Base-by-base conservation (phyloP, 441 rosid genomes). In the Iberis amara region DNA sequence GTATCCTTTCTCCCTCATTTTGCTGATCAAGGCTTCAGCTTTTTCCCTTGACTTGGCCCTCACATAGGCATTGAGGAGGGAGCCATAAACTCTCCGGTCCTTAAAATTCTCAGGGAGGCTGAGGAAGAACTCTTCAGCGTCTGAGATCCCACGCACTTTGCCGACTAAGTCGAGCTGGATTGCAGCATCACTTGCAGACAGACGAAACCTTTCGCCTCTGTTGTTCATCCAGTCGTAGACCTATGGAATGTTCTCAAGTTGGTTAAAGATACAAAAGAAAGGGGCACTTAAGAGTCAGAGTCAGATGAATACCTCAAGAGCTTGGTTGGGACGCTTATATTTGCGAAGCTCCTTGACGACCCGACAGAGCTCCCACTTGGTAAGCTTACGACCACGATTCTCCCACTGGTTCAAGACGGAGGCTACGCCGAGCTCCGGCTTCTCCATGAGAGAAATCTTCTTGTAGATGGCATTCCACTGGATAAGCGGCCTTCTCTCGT, bases 171-270 rank as follows among this genome's bases (percentile, higher is more conserved):
- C 98, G 55, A 90, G 68, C 62, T 87, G 90, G 67, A 90, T 85
- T 7, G 98, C 98, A 62, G 92, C 92, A 69, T 87, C 96, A 67
- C 98, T 87, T 2, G 79, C 76, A 57, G 85, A 70, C 61, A 74
- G 36, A 42, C 78, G 80, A 64, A 75, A 90, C 71, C 92, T 79
- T 67, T 82, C 92, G 52, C 57, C 82, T 65, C 79, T 68, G 47
- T 75, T 81, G 68, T 69, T 83, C 92, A 90, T 90, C 98, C 98
- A 90, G 32, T 90, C 95, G 61, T 78, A 85, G 21, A 85, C 92
- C 98, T 86, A 61, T 9, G 36, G 55, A 51, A 26, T 6, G 47
- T 9, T 39, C 35, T 26, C 15, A 52, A 27, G 24, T 28, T 39
- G 28, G 44, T 56, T 44, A 46, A 37, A 11, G 30, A 6, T 18